These are phyloP conservation scores for Oryza glaberrima DNA, from an alignment of 176 grass and related monocot genomes.

Conservation along the genomic window DNA sequence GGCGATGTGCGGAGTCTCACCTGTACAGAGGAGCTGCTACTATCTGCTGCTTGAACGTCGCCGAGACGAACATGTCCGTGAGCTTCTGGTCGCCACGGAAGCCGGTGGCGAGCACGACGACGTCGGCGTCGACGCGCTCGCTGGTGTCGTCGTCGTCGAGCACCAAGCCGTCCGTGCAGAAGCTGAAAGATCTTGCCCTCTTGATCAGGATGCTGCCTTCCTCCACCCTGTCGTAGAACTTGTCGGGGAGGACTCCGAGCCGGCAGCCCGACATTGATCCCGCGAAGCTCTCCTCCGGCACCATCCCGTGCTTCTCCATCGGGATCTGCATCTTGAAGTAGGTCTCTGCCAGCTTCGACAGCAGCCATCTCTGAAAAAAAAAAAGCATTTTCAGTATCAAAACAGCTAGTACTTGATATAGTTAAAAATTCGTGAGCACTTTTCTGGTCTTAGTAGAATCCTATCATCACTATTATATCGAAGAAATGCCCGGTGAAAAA, in stretches of 20 bases:
- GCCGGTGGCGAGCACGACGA: slow-evolving; percentile 72
- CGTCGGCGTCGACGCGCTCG: slow-evolving; percentile 25
- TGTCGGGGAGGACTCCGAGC: slow-evolving; percentile 42
- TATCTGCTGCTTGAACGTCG: too few relatives aligned
- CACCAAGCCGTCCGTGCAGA: slow-evolving; percentile 58
- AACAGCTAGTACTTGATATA: too few relatives aligned
- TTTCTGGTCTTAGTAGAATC: too few relatives aligned
- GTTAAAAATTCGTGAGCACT: too few relatives aligned
- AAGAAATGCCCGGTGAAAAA: too few relatives aligned
- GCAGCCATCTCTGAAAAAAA: slow-evolving; percentile 43
- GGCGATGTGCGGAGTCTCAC: too few relatives aligned
- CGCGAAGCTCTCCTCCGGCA: slow-evolving; percentile 50
- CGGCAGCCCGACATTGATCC: slow-evolving; percentile 32
- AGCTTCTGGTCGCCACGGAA: slow-evolving; percentile 68
- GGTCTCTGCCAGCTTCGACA: slow-evolving; percentile 34
- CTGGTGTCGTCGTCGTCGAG: slow-evolving; percentile 27
- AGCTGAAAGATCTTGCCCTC: slow-evolving; percentile 26
- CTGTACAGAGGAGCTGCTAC: slow-evolving; percentile 50
- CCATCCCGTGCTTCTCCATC: slow-evolving; percentile 57
- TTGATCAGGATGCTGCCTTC: slow-evolving; percentile 49
- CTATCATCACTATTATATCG: too few relatives aligned
- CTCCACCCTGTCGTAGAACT: slow-evolving; percentile 59
- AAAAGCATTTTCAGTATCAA: neutral
- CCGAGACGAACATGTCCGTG: slow-evolving; percentile 44
- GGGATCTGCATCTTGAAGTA: slow-evolving; percentile 53